These are phyloP conservation scores for Anisodus acutangulus DNA, from an alignment of 257 asterid species.

Conservation along the genomic window DNA sequence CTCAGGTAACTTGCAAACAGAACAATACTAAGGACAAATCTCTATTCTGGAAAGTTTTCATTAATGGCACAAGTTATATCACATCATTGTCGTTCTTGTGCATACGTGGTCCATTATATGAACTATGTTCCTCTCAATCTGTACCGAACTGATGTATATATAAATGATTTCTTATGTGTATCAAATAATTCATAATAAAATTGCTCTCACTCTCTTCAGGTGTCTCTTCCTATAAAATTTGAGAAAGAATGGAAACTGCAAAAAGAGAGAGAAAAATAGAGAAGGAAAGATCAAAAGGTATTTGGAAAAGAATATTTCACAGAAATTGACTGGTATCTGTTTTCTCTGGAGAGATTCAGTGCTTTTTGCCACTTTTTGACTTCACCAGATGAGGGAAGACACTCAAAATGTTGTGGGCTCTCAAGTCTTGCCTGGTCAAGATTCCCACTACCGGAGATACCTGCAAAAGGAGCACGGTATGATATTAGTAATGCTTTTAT, in stretches of 20 bases:
- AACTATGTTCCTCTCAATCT: neutral
- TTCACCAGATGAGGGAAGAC: constrained; percentile 77
- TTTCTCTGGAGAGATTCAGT: constrained; percentile 38
- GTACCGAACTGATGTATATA: constrained; percentile 25
- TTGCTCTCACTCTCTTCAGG: constrained; percentile 19
- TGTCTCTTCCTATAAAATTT: constrained; percentile 8
- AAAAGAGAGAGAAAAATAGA: constrained; percentile 13
- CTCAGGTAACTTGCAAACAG: constrained; percentile 10
- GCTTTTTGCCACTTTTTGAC: constrained; percentile 56
- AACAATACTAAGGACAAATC: neutral
- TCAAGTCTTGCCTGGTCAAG: constrained; percentile 95
- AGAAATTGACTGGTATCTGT: constrained; percentile 4
- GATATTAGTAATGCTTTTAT: constrained; percentile 38
- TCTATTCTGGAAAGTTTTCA: neutral
- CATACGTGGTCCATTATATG: neutral
- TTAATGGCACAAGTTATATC: constrained; percentile 1
- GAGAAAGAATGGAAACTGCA: neutral
- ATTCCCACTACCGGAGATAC: constrained; percentile 81
- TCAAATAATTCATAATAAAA: constrained; percentile 19
- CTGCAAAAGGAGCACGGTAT: constrained; percentile 44
- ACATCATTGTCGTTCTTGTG: neutral
- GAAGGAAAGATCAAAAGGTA: constrained; percentile 23
- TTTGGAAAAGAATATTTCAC: constrained; percentile 21
- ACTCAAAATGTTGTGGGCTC: constrained; percentile 79
- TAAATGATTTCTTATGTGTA: constrained; percentile 27